Evolutionary conservation across 371 early-diverging fungal genomes (phyloP), one percentile per base, ranked within the genome.

Genomic region (Lichtheimia hyalospora): DNA sequence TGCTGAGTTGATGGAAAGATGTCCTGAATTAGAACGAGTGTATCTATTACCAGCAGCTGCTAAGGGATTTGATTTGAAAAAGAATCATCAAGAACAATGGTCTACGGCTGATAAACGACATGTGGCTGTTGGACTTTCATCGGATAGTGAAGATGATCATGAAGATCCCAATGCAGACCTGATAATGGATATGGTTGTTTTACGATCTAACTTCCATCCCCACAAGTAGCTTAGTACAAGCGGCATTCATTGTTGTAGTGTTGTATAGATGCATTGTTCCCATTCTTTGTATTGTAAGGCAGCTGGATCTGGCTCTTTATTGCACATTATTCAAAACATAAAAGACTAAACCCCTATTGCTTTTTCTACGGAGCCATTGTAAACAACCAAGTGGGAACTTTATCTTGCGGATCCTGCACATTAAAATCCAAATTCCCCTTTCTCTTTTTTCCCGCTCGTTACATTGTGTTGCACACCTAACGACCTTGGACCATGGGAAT

Each of bases 31-130:
- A 10, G 58, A 61, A 15, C 54, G 57, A 15, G 57, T 73, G 2
- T 68, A 63, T 23, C 61, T 76, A n/a, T 54, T 73, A 2, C 71
- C 72, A 16, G 67, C 63, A 24, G 63, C 68, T 2, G 66, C 66
- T 16, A 48, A 48, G 44, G 66, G 61, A 8, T 57, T 61, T 43
- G 58, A 60, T 28, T 44, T 61, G 25, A 51, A 61, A 40, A 55
- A 57, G 13, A 39, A 52, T n/a, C 43, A 60, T 18, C 15, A 18
- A 16, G 43, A 49, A 3, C 59, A 58, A n/a, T 51, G 44, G 41
- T 34, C 46, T 20, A 58, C 41, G 40, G 10, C 59, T 15, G 23
- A 52, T n/a, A 60, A 60, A 28, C 60, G 20, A 8, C 43, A 60
- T 12, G 53, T 60, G 4, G 13, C 40, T 23, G 21, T 43, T 3